phyloP scores from a whole-genome alignment of 805 yeast genomes.

The Myxozyma melibiosi region DNA sequence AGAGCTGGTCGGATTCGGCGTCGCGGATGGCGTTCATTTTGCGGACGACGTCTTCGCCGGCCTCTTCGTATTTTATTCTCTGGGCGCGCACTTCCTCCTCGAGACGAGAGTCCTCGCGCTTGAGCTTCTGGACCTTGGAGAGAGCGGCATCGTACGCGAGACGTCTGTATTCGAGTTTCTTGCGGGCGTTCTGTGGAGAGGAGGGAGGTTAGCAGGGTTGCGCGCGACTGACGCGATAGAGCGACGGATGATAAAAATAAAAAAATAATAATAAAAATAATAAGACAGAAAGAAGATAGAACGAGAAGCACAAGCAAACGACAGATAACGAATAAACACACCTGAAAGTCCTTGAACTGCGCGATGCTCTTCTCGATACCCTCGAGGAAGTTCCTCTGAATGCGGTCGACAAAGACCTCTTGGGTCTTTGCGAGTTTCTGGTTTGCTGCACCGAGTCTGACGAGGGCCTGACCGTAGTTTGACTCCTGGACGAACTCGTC shows the following conservation, averaged over 20 bases:
- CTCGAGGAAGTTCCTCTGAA: conserved; percentile 30
- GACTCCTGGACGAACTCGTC: conserved; percentile 34
- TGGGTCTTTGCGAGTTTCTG: conserved; percentile 34
- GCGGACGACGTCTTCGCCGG: conserved; percentile 35
- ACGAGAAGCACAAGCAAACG: too few relatives aligned
- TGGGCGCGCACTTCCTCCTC: conserved; percentile 38
- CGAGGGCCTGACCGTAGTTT: conserved; percentile 33
- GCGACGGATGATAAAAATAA: too few relatives aligned
- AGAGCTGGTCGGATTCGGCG: conserved; percentile 30
- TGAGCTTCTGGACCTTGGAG: conserved; percentile 31
- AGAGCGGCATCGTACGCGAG: conserved; percentile 37
- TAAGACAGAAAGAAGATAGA: too few relatives aligned
- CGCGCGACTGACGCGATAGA: neutral
- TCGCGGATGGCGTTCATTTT: conserved; percentile 35
- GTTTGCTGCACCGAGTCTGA: conserved; percentile 31
- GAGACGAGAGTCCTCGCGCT: conserved; percentile 35
- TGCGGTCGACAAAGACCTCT: conserved; percentile 32
- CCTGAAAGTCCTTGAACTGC: conserved; percentile 33
- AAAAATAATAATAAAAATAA: neutral
- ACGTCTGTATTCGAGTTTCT: conserved; percentile 35
- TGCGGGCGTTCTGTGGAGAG: conserved; percentile 19
- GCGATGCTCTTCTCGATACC: conserved; percentile 33
- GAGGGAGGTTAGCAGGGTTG: neutral
- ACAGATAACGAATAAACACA: too few relatives aligned
- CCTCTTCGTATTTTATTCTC: conserved; percentile 35